Conservation (phyloP, 2,329 filamentous ascomycete genomes). For the Arthrobotrys iridis region DNA sequence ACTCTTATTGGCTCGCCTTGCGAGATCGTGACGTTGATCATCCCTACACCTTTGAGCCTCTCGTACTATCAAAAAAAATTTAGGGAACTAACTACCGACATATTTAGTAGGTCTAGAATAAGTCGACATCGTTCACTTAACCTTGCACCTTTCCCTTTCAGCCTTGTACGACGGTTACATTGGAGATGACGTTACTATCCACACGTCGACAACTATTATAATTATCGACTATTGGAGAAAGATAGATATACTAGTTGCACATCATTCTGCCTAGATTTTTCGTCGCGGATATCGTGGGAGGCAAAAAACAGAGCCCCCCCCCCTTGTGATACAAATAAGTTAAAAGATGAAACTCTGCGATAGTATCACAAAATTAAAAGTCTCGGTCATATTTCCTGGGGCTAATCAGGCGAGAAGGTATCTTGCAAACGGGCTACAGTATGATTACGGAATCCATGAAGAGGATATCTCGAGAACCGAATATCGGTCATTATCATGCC, state of each 20-base stretch:
- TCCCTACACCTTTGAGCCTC: slow-evolving; percentile 28
- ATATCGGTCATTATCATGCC: slow-evolving; percentile 1
- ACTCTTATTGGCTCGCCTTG: slow-evolving; percentile 34
- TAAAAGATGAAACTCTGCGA: background rate
- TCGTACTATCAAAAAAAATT: slow-evolving; percentile 18
- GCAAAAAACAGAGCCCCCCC: no score
- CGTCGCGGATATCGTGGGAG: background rate
- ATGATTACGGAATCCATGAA: no score
- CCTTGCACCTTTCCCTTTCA: slow-evolving; percentile 13
- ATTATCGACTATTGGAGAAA: background rate
- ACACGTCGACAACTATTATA: background rate
- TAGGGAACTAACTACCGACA: slow-evolving; percentile 38
- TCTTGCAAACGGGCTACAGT: background rate
- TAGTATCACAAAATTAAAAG: slow-evolving; percentile 21
- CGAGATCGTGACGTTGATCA: slow-evolving; percentile 38
- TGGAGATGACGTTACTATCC: slow-evolving; percentile 44
- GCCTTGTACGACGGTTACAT: slow-evolving; percentile 51
- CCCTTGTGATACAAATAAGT: background rate
- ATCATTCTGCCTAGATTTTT: slow-evolving; percentile 31
- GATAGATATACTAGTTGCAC: background rate
- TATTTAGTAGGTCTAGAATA: background rate
- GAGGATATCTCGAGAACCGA: no score
- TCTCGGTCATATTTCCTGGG: slow-evolving; percentile 12
- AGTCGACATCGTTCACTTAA: background rate
- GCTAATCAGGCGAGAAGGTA: slow-evolving; percentile 12